Base-by-base conservation (phyloP, 2,329 filamentous ascomycete genomes). In the Xylariales sp. region DNA sequence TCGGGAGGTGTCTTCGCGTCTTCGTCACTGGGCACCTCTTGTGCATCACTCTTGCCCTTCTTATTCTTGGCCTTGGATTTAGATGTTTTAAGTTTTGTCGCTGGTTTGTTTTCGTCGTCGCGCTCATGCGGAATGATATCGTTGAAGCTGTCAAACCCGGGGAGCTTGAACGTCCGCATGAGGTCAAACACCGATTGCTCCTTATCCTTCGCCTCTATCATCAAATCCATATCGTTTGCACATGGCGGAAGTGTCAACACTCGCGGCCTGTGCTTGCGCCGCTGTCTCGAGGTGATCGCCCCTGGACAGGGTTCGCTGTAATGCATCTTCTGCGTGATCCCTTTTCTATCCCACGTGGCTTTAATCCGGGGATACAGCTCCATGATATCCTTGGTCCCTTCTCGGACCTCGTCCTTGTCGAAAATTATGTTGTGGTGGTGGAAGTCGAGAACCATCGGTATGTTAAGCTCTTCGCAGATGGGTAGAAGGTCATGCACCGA, bases 181-280 rank as follows among this genome's bases (percentile, higher is more conserved):
- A 97, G 72, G 47, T 95, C 88, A 52, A 97, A 95, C 0, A 96
- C 88, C 0, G 91, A 89, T 60, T 97, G 91, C 58, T 97, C 91
- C 62, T 97, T 97, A 56, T 96, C 91, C 59, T 97, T 97, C 33
- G 91, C 91, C 65, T 97, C 91, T 43, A 97, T 96, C 91, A 97
- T 97, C n/a, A 97, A 70, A 55, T 96, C 91, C 84, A 94, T 93
- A 21, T 85, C 81, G 1, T 78, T 67, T 4, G 81, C 72, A 52
- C 91, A 96, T 0, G 91, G 90, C 1, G 91, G 91, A 1, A 97
- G 62, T 1, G 81, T 85, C 47, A 74, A 73, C 2, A 95, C 88
- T 7, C 91, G 77, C 0, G 88, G 74, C 24, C 81, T 88, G 55
- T 97, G 91, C 61, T 95, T 96, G 41, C 91, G 76, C 19, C 90